phyloP scores from a whole-genome alignment of 2,329 filamentous ascomycete species.

The Botryosphaeria dothidea region DNA sequence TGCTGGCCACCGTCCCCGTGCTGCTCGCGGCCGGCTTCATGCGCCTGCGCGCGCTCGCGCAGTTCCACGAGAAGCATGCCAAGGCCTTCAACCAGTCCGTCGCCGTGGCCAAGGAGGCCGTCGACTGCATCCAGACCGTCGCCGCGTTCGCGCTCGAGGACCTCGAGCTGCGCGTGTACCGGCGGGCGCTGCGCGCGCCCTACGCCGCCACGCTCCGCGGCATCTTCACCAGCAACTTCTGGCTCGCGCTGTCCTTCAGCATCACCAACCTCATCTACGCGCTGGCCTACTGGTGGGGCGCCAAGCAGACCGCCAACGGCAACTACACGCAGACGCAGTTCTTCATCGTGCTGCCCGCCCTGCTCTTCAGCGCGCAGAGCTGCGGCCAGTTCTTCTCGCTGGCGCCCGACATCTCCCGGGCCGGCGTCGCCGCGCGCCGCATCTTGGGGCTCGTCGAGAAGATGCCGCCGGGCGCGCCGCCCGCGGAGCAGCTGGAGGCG shows the following conservation, averaged over 20 bases:
- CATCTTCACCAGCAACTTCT: slow-evolving; percentile 57
- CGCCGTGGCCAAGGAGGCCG: slow-evolving; percentile 53
- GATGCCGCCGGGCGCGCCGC: background rate
- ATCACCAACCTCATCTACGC: slow-evolving; percentile 70
- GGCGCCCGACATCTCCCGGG: slow-evolving; percentile 72
- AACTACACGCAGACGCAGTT: slow-evolving; percentile 68
- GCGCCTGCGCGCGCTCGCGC: slow-evolving; percentile 63
- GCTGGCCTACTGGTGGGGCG: slow-evolving; percentile 79
- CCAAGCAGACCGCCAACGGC: slow-evolving; percentile 67
- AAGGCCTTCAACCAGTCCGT: slow-evolving; percentile 54
- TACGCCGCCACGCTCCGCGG: slow-evolving; percentile 52
- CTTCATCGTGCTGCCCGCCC: slow-evolving; percentile 70
- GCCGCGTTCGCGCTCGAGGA: slow-evolving; percentile 54
- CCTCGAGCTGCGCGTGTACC: slow-evolving; percentile 48
- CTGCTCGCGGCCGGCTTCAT: slow-evolving; percentile 69
- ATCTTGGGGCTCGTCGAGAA: slow-evolving; percentile 45
- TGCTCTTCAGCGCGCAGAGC: slow-evolving; percentile 71
- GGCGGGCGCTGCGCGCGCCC: slow-evolving; percentile 47
- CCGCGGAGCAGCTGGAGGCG: slow-evolving; percentile 33
- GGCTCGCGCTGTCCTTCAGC: slow-evolving; percentile 62
- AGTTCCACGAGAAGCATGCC: slow-evolving; percentile 57
- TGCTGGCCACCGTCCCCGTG: slow-evolving; percentile 67
- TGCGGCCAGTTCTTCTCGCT: slow-evolving; percentile 76
- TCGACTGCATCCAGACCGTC: slow-evolving; percentile 54
- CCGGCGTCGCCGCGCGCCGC: slow-evolving; percentile 60